These are phyloP conservation scores for Fragaria iinumae DNA, from an alignment of 306 rosid species.

Conservation along the genomic window DNA sequence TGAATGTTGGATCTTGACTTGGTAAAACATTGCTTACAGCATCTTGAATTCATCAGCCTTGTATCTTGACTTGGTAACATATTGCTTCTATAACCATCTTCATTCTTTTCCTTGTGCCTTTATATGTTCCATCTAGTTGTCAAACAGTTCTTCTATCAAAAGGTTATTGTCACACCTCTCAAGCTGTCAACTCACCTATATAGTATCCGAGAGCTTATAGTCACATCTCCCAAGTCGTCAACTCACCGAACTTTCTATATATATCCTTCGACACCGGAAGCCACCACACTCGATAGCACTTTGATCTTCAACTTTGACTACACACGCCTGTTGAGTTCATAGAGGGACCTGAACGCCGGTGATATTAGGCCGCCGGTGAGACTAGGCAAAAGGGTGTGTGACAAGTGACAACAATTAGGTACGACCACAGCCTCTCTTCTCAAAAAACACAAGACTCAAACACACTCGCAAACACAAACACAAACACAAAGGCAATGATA, in stretches of 20 bases:
- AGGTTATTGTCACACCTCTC: not conserved
- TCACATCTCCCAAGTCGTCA: not conserved
- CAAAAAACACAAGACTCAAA: not conserved
- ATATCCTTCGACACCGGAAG: not conserved
- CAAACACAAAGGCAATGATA: not conserved
- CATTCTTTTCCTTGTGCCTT: not conserved
- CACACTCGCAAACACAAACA: not conserved
- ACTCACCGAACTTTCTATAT: not conserved
- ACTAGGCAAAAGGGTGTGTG: not conserved
- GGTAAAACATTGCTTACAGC: not conserved
- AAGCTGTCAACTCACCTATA: not conserved
- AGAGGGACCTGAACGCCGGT: not conserved
- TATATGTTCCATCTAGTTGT: not conserved
- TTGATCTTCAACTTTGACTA: too few relatives aligned
- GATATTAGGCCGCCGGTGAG: not conserved
- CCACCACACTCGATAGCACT: not conserved
- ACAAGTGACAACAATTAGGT: not conserved
- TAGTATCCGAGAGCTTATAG: not conserved
- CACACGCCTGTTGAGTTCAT: not conserved
- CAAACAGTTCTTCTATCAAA: not conserved
- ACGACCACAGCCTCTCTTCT: not conserved
- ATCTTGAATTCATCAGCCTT: not conserved
- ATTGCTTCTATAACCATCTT: not conserved
- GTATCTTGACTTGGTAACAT: not conserved
- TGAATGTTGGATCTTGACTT: slow-evolving; percentile 1